Conservation (phyloP, 768 basidiomycete genomes). For the Kondoa malvinella region DNA sequence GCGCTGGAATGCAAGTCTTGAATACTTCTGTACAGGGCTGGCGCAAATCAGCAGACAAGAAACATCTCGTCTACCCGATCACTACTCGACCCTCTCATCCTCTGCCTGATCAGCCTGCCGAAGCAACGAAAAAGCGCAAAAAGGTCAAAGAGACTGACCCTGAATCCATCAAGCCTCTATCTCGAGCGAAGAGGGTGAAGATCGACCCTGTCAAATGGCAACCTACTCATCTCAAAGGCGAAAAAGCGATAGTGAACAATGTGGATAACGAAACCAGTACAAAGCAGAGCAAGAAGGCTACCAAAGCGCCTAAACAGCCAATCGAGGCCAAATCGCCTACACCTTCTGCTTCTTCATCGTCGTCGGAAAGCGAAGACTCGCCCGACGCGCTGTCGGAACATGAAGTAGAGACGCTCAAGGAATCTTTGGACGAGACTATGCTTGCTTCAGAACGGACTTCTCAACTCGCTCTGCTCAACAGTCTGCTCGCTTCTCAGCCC, state of each 20-base stretch:
- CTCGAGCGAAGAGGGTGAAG: conserved; percentile 44
- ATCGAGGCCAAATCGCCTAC: background rate
- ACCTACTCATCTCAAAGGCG: conserved; percentile 38
- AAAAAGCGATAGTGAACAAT: background rate
- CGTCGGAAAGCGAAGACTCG: background rate
- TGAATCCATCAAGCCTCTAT: conserved; percentile 33
- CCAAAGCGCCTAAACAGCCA: background rate
- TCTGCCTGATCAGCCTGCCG: conserved; percentile 33
- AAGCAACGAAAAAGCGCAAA: conserved; percentile 6
- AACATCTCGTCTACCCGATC: conserved; percentile 48
- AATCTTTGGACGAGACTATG: background rate
- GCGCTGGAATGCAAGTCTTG: conserved; percentile 5
- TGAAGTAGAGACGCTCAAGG: conserved; percentile 31
- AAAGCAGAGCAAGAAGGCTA: background rate
- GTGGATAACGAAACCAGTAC: background rate
- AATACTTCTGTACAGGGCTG: conserved; percentile 38
- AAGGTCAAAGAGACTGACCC: conserved; percentile 17
- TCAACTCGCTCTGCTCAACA: conserved; percentile 7
- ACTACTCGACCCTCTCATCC: conserved; percentile 55
- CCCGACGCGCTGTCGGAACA: conserved; percentile 37
- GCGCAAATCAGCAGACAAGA: conserved; percentile 47
- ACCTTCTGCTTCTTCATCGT: background rate
- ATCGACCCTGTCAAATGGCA: conserved; percentile 62
- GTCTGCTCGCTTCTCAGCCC: background rate
- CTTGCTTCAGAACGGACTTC: background rate